Evolutionary conservation across 495 filamentous ascomycete genomes (phyloP).

Genomic region (Podospora pseudocomata): DNA sequence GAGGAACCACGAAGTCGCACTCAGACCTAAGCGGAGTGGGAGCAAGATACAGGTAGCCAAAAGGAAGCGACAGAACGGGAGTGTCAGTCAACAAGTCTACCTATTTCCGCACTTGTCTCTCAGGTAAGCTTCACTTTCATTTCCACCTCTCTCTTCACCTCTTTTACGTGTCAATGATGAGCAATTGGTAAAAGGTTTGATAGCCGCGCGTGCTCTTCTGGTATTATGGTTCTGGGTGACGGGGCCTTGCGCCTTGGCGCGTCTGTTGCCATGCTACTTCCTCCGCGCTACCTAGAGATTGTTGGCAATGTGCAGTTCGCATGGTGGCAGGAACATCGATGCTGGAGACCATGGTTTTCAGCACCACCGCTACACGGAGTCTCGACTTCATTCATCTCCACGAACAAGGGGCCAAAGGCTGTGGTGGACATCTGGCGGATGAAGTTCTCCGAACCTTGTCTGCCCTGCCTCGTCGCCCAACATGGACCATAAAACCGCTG

Average conservation of each 20-base stretch:
- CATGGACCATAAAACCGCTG: slow-evolving; percentile 34
- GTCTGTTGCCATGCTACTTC: slow-evolving; percentile 20
- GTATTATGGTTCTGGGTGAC: slow-evolving; percentile 42
- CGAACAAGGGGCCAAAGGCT: slow-evolving; percentile 31
- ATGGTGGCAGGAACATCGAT: slow-evolving; percentile 27
- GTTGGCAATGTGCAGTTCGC: slow-evolving; percentile 17
- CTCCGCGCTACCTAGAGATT: slow-evolving; percentile 21
- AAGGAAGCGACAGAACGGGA: neutral
- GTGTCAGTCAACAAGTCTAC: neutral
- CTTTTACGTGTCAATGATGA: slow-evolving; percentile 51
- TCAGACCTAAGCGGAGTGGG: neutral
- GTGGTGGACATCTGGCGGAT: slow-evolving; percentile 29
- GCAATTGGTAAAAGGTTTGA: slow-evolving; percentile 62
- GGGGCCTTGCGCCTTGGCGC: slow-evolving; percentile 28
- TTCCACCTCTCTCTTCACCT: neutral
- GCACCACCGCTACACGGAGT: slow-evolving; percentile 31
- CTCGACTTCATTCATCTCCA: slow-evolving; percentile 18
- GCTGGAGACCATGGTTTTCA: slow-evolving; percentile 5
- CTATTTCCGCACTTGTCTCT: neutral
- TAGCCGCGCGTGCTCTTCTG: slow-evolving; percentile 34
- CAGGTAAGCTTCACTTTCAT: slow-evolving; percentile 19
- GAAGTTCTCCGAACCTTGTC: neutral
- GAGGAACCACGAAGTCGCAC: slow-evolving; percentile 4
- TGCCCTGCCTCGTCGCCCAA: slow-evolving; percentile 11
- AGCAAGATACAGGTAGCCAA: neutral